A percentile compares a stretch with the other conserved stretches of the same genome.
Conservation (phyloP, 148 eudicot species). For the Camellia granthamiana region DNA sequence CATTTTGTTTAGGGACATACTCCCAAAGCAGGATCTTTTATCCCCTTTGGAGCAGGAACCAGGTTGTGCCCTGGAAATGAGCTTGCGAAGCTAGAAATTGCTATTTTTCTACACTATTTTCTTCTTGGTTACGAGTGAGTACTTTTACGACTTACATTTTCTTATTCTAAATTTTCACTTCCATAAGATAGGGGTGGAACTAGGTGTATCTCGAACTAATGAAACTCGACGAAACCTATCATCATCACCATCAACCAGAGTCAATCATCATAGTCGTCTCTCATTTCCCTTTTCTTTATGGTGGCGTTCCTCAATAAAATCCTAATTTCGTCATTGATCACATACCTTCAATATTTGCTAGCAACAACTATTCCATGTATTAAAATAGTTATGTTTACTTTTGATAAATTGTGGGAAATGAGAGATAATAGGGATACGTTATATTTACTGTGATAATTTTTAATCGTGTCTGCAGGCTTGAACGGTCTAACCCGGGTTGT, state of each 20-base stretch:
- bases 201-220: too few species aligned
- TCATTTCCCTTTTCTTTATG: too few species aligned
- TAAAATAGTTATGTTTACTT: neutral
- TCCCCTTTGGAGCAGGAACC: slow-evolving; percentile 85
- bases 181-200: neutral
- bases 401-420: neutral
- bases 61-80: slow-evolving; percentile 91
- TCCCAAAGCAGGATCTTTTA: slow-evolving; percentile 73
- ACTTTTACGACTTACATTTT: too few species aligned
- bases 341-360: too few species aligned
- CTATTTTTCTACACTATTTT: slow-evolving; percentile 85
- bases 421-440: neutral
- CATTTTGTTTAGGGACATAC: slow-evolving; percentile 37
- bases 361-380: too few species aligned
- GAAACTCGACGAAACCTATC: too few species aligned
- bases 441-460: neutral
- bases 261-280: too few species aligned
- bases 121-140: slow-evolving; percentile 70
- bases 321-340: too few species aligned
- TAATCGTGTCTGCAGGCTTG: slow-evolving; percentile 49
- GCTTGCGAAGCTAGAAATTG: slow-evolving; percentile 85
- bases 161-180: neutral
- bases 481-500: slow-evolving; percentile 53
- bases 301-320: too few species aligned
- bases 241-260: too few species aligned